phyloP scores from a whole-genome alignment of 2,329 filamentous ascomycete species.

The Sordariomycetes sp. region DNA sequence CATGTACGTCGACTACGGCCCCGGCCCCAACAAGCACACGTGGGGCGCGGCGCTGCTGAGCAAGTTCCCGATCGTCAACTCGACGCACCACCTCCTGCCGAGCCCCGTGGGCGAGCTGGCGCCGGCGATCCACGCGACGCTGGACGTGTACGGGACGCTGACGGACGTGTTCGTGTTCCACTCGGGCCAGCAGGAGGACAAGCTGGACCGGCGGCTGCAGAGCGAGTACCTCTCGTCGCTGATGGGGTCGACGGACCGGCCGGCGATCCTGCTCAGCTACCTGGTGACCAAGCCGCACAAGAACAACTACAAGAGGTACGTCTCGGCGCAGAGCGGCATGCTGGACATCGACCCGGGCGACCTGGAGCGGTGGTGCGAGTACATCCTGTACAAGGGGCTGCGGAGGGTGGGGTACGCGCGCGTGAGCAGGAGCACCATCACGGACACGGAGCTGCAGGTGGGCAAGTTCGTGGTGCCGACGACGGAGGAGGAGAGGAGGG shows the following conservation, averaged over 20 bases:
- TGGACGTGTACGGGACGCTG: slow-evolving; percentile 81
- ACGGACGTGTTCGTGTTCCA: slow-evolving; percentile 98
- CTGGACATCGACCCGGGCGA: slow-evolving; percentile 85
- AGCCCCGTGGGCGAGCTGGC: slow-evolving; percentile 91
- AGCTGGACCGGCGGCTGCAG: slow-evolving; percentile 81
- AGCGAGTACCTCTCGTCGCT: slow-evolving; percentile 74
- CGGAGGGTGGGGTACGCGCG: slow-evolving; percentile 81
- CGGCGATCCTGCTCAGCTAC: slow-evolving; percentile 79
- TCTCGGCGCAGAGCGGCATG: slow-evolving; percentile 80
- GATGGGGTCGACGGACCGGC: slow-evolving; percentile 75
- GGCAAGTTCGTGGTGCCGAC: slow-evolving; percentile 82
- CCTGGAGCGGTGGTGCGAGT: slow-evolving; percentile 98
- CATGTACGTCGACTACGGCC: slow-evolving; percentile 98
- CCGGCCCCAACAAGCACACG: slow-evolving; percentile 96
- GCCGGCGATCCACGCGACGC: slow-evolving; percentile 90
- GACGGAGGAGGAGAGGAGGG: slow-evolving; percentile 43
- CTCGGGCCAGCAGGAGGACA: slow-evolving; percentile 94
- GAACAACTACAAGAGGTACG: slow-evolving; percentile 96
- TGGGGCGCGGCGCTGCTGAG: slow-evolving; percentile 90
- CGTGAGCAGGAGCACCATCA: slow-evolving; percentile 82
- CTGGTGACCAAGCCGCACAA: slow-evolving; percentile 81
- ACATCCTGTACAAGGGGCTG: slow-evolving; percentile 88
- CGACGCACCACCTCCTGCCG: slow-evolving; percentile 88
- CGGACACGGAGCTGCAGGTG: slow-evolving; percentile 93
- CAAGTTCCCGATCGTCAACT: slow-evolving; percentile 96